phyloP scores from a whole-genome alignment of 2,329 filamentous ascomycete species.

The Zymoseptoria brevis region DNA sequence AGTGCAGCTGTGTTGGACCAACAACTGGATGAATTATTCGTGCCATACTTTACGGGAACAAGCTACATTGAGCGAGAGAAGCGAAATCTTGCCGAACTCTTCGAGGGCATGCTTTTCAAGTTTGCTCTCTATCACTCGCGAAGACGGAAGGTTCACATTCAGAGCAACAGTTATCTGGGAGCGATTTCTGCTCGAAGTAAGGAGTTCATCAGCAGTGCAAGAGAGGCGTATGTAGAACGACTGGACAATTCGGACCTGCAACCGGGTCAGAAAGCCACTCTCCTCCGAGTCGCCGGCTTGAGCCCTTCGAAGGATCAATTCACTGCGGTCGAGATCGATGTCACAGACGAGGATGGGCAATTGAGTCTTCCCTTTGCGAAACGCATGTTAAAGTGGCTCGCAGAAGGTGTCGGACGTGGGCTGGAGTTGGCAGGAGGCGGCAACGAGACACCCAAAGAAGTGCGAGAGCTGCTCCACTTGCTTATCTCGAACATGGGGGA shows the following conservation, averaged over 20 bases:
- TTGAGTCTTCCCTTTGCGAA: slow-evolving; percentile 84
- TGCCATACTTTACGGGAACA: slow-evolving; percentile 57
- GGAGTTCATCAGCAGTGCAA: slow-evolving; percentile 77
- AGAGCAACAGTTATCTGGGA: slow-evolving; percentile 73
- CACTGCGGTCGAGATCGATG: slow-evolving; percentile 70
- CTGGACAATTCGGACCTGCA: slow-evolving; percentile 85
- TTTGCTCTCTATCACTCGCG: slow-evolving; percentile 91
- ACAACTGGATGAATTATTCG: slow-evolving; percentile 58
- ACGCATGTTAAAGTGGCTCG: slow-evolving; percentile 95
- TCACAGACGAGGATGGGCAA: slow-evolving; percentile 80
- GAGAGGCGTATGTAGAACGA: slow-evolving; percentile 83
- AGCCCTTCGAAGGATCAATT: slow-evolving; percentile 55
- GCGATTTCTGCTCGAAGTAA: slow-evolving; percentile 84
- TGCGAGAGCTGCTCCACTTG: slow-evolving; percentile 73
- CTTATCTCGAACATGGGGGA: slow-evolving; percentile 83
- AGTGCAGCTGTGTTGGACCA: slow-evolving; percentile 65
- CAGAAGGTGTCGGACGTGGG: slow-evolving; percentile 84
- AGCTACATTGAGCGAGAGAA: slow-evolving; percentile 60
- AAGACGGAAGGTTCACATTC: slow-evolving; percentile 68
- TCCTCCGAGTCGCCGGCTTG: slow-evolving; percentile 80
- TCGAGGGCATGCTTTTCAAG: slow-evolving; percentile 89
- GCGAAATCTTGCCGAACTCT: slow-evolving; percentile 66
- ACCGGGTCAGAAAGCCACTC: slow-evolving; percentile 78
- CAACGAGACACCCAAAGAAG: slow-evolving; percentile 87
- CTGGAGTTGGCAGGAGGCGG: slow-evolving; percentile 75